phyloP scores from a whole-genome alignment of 2,329 filamentous ascomycete species.

The Hymenoscyphus albidus region DNA sequence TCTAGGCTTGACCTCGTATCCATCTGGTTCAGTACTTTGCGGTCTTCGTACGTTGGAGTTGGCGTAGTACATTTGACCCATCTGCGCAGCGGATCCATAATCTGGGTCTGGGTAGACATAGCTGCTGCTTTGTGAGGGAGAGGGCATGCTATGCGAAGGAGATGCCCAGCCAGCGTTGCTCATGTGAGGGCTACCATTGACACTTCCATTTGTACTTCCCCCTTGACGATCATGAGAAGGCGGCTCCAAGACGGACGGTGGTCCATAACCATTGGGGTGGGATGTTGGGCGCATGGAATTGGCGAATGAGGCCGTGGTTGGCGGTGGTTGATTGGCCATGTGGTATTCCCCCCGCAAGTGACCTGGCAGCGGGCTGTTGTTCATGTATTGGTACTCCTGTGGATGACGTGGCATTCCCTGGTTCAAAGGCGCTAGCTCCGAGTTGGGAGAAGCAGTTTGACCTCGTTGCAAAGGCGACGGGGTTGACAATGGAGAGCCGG shows the following conservation, averaged over 20 bases:
- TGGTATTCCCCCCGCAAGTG: slow-evolving; percentile 68
- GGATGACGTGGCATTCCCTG: slow-evolving; percentile 48
- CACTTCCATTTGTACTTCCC: slow-evolving; percentile 69
- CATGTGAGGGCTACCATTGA: slow-evolving; percentile 82
- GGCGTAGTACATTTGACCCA: slow-evolving; percentile 67
- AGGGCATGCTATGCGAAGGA: slow-evolving; percentile 64
- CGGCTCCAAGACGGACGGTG: slow-evolving; percentile 71
- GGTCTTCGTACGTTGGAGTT: slow-evolving; percentile 66
- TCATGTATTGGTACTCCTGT: slow-evolving; percentile 70
- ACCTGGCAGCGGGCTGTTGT: slow-evolving; percentile 72
- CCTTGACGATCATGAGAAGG: slow-evolving; percentile 72
- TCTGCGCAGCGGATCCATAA: slow-evolving; percentile 56
- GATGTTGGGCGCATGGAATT: slow-evolving; percentile 67
- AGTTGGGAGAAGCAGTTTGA: slow-evolving; percentile 73
- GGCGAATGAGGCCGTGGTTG: slow-evolving; percentile 54
- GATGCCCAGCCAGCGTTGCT: slow-evolving; percentile 72
- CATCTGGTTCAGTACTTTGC: slow-evolving; percentile 69
- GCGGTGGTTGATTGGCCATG: slow-evolving; percentile 53
- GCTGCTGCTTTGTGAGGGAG: slow-evolving; percentile 57
- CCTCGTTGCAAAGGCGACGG: slow-evolving; percentile 78
- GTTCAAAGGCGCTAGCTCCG: slow-evolving; percentile 67
- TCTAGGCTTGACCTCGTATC: slow-evolving; percentile 60
- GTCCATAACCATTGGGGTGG: slow-evolving; percentile 78
- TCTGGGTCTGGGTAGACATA: slow-evolving; percentile 86
- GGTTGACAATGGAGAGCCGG: slow-evolving; percentile 71